phyloP scores from a whole-genome alignment of 1,284 basidiomycete species.

The Ceratobasidium sp. region DNA sequence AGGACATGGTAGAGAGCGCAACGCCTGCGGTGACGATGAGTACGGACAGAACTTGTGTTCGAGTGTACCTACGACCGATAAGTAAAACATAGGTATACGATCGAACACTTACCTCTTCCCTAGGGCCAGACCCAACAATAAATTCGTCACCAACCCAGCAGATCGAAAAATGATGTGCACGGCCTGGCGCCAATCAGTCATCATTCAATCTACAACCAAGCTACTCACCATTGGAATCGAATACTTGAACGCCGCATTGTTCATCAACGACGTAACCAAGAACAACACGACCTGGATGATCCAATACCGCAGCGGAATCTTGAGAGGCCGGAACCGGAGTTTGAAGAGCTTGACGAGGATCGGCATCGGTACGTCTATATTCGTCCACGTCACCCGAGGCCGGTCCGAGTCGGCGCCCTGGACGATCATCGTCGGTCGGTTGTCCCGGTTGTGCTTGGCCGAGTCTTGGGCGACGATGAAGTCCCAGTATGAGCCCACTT shows the following conservation, averaged over 20 bases:
- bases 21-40: constrained; percentile 83
- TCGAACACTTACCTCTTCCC: constrained; percentile 58
- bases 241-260: constrained; percentile 90
- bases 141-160: constrained; percentile 83
- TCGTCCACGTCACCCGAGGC: constrained; percentile 8
- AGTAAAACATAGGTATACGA: constrained; percentile 23
- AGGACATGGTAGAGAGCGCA: constrained; percentile 81
- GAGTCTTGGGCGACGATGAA: constrained; percentile 1
- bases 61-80: constrained; percentile 64
- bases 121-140: constrained; percentile 71
- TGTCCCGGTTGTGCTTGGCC: neutral
- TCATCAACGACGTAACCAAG: constrained; percentile 80
- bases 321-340: constrained; percentile 60
- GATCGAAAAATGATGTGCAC: constrained; percentile 95
- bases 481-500: constrained; percentile 4
- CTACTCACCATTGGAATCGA: constrained; percentile 71
- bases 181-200: constrained; percentile 47
- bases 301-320: constrained; percentile 79
- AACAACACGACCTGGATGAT: constrained; percentile 84
- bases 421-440: neutral
- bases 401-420: neutral
- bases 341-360: constrained; percentile 31
- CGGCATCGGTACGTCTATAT: constrained; percentile 22
- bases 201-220: neutral
- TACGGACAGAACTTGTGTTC: constrained; percentile 73